A percentile compares a stretch with the other conserved stretches of the same genome.
Evolutionary conservation across 257 asterid genomes (phyloP).

Genomic region (Solanum rostratum): DNA sequence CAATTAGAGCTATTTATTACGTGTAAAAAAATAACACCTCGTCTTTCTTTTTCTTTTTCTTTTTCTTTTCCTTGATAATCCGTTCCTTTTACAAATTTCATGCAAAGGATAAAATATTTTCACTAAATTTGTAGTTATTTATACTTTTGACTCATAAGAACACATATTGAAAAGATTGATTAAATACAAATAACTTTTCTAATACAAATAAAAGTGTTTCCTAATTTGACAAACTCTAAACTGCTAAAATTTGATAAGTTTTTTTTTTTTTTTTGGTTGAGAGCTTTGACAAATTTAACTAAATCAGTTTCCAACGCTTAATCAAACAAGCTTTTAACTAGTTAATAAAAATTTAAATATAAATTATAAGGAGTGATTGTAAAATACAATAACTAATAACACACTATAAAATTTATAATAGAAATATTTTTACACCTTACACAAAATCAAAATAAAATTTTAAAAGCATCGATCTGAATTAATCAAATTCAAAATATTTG

Average conservation of each 20-base stretch:
- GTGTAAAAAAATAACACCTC: too few relatives aligned
- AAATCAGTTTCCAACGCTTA: background rate
- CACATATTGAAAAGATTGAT: background rate
- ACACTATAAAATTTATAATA: background rate
- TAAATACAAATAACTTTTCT: background rate
- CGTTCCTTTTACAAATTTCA: too few relatives aligned
- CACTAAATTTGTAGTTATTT: background rate
- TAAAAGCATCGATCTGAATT: too few relatives aligned
- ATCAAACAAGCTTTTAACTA: background rate
- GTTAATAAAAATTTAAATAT: background rate
- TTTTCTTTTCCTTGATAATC: too few relatives aligned
- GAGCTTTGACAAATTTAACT: background rate
- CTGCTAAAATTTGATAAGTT: background rate
- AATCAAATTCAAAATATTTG: too few relatives aligned
- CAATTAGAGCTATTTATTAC: too few relatives aligned
- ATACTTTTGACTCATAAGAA: background rate
- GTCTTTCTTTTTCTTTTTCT: too few relatives aligned
- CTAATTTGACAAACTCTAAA: background rate
- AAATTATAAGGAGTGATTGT: background rate
- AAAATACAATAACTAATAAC: background rate
- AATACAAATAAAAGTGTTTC: background rate
- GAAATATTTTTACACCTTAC: background rate
- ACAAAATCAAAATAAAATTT: background rate
- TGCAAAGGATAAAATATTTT: background rate
- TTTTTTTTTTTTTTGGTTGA: background rate